Evolutionary conservation across 225 moss, liverwort and hornwort genomes (phyloP).

Genomic region (Antitrichia curtipendula): DNA sequence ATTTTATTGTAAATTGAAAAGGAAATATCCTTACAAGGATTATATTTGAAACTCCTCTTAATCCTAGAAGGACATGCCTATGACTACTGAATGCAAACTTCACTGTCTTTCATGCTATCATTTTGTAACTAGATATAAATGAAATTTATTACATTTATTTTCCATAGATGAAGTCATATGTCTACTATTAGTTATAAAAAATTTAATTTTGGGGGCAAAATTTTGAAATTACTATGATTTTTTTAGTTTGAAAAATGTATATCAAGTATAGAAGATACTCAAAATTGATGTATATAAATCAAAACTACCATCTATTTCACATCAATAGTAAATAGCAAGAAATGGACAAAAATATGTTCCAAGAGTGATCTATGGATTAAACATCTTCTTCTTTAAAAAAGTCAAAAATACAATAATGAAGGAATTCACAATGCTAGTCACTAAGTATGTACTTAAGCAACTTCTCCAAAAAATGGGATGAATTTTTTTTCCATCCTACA

Average conservation of each 20-base stretch:
- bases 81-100: background rate
- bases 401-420: accelerated
- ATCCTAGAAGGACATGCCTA: accelerated
- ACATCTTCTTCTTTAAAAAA: background rate
- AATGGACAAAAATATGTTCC: background rate
- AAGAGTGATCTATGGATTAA: accelerated
- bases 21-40: background rate
- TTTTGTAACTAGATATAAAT: background rate
- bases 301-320: background rate
- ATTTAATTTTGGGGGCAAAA: accelerated
- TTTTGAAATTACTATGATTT: background rate
- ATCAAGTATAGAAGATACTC: background rate
- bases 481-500: background rate
- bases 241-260: background rate
- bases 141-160: background rate
- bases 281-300: background rate
- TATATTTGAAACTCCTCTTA: background rate
- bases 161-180: accelerated
- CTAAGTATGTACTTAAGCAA: background rate
- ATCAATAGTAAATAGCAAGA: background rate
- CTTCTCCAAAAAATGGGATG: background rate
- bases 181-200: background rate
- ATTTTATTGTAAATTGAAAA: background rate
- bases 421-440: background rate
- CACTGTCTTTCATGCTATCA: accelerated